Evolutionary conservation across 768 basidiomycete genomes (phyloP).

Genomic region (Serendipita sp.): DNA sequence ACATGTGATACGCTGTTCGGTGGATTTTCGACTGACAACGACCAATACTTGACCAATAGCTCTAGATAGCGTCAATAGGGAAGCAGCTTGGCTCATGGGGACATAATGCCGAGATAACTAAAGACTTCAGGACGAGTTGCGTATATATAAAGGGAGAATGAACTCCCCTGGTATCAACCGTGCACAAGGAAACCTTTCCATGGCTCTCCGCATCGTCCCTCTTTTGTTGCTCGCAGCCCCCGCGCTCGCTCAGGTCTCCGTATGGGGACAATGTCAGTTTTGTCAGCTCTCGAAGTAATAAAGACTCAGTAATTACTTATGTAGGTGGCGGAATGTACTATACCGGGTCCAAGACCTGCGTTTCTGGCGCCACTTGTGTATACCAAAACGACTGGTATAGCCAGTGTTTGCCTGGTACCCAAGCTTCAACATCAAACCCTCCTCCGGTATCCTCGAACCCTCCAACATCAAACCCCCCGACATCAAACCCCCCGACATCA

Average conservation of each 20-base stretch:
- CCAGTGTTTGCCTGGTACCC: not conserved
- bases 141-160: too few species aligned
- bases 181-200: not conserved
- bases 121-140: too few species aligned
- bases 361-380: not conserved
- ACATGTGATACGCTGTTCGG: too few species aligned
- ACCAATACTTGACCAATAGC: too few species aligned
- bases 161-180: too few species aligned
- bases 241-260: not conserved
- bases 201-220: not conserved
- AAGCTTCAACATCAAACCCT: not conserved
- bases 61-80: too few species aligned
- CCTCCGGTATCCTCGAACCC: not conserved
- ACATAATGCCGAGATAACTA: too few species aligned
- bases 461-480: not conserved
- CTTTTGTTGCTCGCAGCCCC: not conserved
- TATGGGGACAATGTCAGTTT: slow-evolving; percentile 2
- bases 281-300: not conserved
- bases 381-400: not conserved
- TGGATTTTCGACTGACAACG: too few species aligned
- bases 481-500: not conserved
- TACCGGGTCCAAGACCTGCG: not conserved
- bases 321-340: not conserved
- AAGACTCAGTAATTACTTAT: not conserved
- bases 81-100: too few species aligned